Evolutionary conservation across 2,329 filamentous ascomycete species (phyloP).

Genomic region (Trichoderma polysporum): DNA sequence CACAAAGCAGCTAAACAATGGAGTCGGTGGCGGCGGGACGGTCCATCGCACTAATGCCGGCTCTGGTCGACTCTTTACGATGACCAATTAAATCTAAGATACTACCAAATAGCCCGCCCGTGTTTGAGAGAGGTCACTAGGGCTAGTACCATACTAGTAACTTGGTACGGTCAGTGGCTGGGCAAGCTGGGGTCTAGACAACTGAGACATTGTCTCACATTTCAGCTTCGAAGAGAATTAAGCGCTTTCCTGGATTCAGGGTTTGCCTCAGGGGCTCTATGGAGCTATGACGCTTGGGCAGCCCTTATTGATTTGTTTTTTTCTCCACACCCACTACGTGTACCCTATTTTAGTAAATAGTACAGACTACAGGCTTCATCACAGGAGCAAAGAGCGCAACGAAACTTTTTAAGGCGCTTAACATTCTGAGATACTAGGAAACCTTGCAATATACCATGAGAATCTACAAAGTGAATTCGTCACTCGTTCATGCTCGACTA

Average conservation of each 20-base stretch:
- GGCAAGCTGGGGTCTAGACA: too few species aligned
- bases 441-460: neutral
- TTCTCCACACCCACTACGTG: too few species aligned
- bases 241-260: neutral
- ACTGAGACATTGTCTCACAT: neutral
- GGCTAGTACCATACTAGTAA: neutral
- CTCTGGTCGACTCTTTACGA: neutral
- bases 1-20: neutral
- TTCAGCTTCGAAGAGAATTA: neutral
- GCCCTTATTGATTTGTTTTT: too few species aligned
- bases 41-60: neutral
- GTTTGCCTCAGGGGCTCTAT: neutral
- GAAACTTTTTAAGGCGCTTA: neutral
- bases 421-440: neutral
- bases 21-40: neutral
- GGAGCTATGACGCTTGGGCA: neutral
- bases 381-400: neutral
- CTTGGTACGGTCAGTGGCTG: neutral
- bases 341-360: neutral
- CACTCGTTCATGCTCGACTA: too few species aligned
- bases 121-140: too few species aligned
- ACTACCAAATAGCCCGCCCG: neutral
- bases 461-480: neutral
- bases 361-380: too few species aligned
- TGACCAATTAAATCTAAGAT: neutral